Conservation (phyloP, 805 yeast genomes). For the Candida quercuum region DNA sequence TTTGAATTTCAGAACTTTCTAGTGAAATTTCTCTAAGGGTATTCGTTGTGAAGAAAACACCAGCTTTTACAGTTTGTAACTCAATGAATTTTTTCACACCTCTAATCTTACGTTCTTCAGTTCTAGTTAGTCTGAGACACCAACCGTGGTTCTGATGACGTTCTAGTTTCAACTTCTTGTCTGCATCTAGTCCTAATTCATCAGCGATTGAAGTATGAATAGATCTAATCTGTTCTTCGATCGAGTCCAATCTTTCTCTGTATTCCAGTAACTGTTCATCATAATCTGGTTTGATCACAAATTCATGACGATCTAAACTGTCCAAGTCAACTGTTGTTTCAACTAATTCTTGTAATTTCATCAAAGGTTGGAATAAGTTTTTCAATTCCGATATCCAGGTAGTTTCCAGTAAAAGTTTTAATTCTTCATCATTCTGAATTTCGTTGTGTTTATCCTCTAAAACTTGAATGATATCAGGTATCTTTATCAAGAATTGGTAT, state of each 20-base stretch:
- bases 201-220: slow-evolving; percentile 65
- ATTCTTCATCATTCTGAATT: slow-evolving; percentile 19
- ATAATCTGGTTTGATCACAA: slow-evolving; percentile 83
- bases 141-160: slow-evolving; percentile 86
- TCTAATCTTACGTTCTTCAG: slow-evolving; percentile 78
- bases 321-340: slow-evolving; percentile 89
- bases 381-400: slow-evolving; percentile 58
- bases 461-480: slow-evolving; percentile 63
- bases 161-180: slow-evolving; percentile 85
- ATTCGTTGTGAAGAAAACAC: slow-evolving; percentile 82
- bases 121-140: slow-evolving; percentile 90
- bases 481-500: slow-evolving; percentile 67
- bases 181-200: slow-evolving; percentile 75
- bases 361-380: slow-evolving; percentile 44
- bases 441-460: slow-evolving; percentile 40
- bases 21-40: slow-evolving; percentile 55
- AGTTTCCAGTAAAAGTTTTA: slow-evolving; percentile 34
- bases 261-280: slow-evolving; percentile 69
- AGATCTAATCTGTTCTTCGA: slow-evolving; percentile 48
- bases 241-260: slow-evolving; percentile 48
- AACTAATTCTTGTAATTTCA: slow-evolving; percentile 75
- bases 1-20: slow-evolving; percentile 52
- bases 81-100: slow-evolving; percentile 58
- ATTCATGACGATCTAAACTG: slow-evolving; percentile 77
- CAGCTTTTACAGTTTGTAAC: slow-evolving; percentile 89